Evolutionary conservation across 305 asterid genomes (phyloP).

Genomic region (Ilex paraguariensis): DNA sequence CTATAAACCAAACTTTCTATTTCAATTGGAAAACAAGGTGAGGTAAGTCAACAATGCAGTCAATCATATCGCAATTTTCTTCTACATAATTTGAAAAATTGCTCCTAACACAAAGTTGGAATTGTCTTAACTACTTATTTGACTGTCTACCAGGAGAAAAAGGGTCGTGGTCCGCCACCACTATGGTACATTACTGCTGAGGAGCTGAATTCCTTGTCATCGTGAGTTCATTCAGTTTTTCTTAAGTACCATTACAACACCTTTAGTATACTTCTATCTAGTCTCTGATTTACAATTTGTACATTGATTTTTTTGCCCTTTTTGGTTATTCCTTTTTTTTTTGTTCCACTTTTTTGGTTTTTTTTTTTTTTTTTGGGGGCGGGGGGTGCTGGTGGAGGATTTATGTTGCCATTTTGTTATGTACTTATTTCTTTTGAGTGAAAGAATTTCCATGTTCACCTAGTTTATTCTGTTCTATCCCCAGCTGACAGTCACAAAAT

Average conservation of each 20-base stretch:
- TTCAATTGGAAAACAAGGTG: background rate
- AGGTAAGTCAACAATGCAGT: background rate
- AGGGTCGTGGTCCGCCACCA: conserved; percentile 70
- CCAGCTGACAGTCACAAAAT: conserved; percentile 8
- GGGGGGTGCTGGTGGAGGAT: no score
- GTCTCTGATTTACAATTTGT: background rate
- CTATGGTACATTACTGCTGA: conserved; percentile 64
- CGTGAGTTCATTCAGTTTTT: conserved; percentile 39
- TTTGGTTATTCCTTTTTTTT: background rate
- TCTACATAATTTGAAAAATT: no score
- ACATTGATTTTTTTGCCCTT: no score
- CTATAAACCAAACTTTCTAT: no score
- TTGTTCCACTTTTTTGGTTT: background rate
- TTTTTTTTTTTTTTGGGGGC: background rate
- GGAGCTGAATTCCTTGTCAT: conserved; percentile 72
- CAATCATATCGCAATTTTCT: background rate
- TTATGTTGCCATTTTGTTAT: no score
- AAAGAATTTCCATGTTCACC: no score
- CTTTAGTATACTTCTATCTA: background rate
- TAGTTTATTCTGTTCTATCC: background rate
- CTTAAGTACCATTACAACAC: no score
- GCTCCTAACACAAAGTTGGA: background rate
- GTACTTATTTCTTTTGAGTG: background rate
- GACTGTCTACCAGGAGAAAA: conserved; percentile 48
- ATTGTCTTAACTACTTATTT: background rate